These are phyloP conservation scores for Gracilaria domingensis DNA, from an alignment of 23 red algal genomes.

Conservation along the genomic window DNA sequence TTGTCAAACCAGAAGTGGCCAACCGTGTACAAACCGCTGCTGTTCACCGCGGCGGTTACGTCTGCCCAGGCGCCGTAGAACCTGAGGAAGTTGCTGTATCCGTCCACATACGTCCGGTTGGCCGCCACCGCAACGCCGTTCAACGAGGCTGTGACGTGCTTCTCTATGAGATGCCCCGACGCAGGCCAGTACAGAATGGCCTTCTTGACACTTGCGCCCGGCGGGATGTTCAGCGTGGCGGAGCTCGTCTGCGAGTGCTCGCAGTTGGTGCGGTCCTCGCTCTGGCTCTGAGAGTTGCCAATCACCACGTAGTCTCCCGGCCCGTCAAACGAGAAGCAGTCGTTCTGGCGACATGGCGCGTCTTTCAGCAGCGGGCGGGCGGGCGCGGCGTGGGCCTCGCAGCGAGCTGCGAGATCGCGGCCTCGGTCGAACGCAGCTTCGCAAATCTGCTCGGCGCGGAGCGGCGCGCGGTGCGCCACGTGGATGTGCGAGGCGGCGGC, in stretches of 20 bases:
- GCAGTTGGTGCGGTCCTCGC: not conserved
- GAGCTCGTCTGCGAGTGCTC: not conserved
- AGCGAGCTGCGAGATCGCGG: too few relatives aligned
- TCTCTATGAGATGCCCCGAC: not conserved
- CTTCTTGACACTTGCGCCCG: conserved; percentile 2
- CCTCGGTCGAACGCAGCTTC: too few relatives aligned
- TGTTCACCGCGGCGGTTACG: not conserved
- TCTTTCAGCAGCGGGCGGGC: not conserved
- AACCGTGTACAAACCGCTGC: not conserved
- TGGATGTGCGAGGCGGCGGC: too few relatives aligned
- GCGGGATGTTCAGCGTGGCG: not conserved
- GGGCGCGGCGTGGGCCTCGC: not conserved
- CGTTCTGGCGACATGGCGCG: not conserved
- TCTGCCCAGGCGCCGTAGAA: conserved; percentile 20
- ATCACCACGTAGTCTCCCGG: too few relatives aligned
- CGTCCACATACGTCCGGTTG: not conserved
- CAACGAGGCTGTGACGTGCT: too few relatives aligned
- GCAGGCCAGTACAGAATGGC: conserved; percentile 31
- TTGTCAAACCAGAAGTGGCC: conserved; percentile 3
- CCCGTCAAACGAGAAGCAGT: conserved; percentile 19
- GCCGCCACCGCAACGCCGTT: too few relatives aligned
- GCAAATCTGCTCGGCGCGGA: too few relatives aligned
- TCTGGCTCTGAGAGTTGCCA: too few relatives aligned
- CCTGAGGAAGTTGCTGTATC: not conserved
- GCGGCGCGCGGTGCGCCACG: too few relatives aligned